Conservation (phyloP, 352 stramenopile species). For the Phytophthora litchii region DNA sequence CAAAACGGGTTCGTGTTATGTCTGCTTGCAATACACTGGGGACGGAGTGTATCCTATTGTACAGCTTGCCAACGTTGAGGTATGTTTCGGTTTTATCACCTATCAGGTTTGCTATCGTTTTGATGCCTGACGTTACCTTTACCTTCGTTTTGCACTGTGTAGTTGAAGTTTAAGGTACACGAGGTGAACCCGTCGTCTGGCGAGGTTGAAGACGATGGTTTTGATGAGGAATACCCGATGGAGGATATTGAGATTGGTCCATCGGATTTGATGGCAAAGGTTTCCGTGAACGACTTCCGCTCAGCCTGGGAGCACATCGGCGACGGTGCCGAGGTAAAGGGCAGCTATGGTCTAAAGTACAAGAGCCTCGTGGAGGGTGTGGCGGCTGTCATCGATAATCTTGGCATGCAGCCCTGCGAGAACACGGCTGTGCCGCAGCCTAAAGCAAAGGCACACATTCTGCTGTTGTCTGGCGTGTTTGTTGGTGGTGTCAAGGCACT, state of each 20-base stretch:
- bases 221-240: constrained; percentile 98
- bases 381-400: constrained; percentile 95
- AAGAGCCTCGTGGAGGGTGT: constrained; percentile 97
- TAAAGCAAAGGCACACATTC: constrained; percentile 95
- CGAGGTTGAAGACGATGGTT: constrained; percentile 90
- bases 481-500: constrained; percentile 94
- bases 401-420: constrained; percentile 98
- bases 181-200: constrained; percentile 96
- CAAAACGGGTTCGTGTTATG: constrained; percentile 93
- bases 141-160: constrained; percentile 12
- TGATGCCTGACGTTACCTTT: constrained; percentile 8
- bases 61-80: constrained; percentile 91
- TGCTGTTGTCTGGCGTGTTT: constrained; percentile 97
- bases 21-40: constrained; percentile 89
- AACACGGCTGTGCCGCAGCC: constrained; percentile 90
- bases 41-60: constrained; percentile 83
- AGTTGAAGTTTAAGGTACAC: constrained; percentile 96
- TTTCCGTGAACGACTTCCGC: constrained; percentile 96
- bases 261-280: constrained; percentile 98
- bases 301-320: constrained; percentile 96
- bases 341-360: constrained; percentile 97
- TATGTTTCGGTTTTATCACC: constrained; percentile 30
- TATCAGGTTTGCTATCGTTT: constrained; percentile 2
- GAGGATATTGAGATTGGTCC: constrained; percentile 96
- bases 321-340: constrained; percentile 94